A percentile compares a stretch with the other conserved stretches of the same genome.
Conservation (phyloP, 2,329 filamentous ascomycete species). For the Aquanectria penicillioides region DNA sequence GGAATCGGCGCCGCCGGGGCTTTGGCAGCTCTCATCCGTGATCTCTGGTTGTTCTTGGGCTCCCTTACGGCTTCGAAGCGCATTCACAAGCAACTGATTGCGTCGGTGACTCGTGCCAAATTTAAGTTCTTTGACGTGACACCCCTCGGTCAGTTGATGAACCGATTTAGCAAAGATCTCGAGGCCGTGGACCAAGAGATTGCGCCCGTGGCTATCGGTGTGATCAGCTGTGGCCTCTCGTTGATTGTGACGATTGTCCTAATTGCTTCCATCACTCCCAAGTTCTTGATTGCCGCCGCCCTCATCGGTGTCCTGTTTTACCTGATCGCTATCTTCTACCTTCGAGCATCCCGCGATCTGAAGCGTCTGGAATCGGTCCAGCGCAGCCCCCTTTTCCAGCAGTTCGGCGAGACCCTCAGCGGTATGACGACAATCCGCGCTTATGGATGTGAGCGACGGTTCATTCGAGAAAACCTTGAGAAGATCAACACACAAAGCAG, state of each 20-base stretch:
- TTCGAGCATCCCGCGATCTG: slow-evolving; percentile 91
- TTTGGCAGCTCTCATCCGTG: slow-evolving; percentile 81
- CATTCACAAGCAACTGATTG: slow-evolving; percentile 83
- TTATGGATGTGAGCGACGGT: slow-evolving; percentile 92
- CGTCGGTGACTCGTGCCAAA: slow-evolving; percentile 83
- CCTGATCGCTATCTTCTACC: slow-evolving; percentile 85
- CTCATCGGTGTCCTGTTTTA: slow-evolving; percentile 89
- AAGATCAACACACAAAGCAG: slow-evolving; percentile 92
- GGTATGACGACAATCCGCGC: slow-evolving; percentile 97
- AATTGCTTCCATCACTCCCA: slow-evolving; percentile 89
- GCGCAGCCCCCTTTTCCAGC: slow-evolving; percentile 94
- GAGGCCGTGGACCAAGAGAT: slow-evolving; percentile 97
- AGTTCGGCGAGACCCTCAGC: slow-evolving; percentile 94
- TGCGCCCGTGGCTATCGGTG: slow-evolving; percentile 85
- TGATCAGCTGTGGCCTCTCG: slow-evolving; percentile 70
- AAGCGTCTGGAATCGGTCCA: slow-evolving; percentile 96
- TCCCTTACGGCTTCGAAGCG: slow-evolving; percentile 88
- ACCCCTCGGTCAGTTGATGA: slow-evolving; percentile 95
- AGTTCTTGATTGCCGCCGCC: slow-evolving; percentile 85
- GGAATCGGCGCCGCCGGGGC: slow-evolving; percentile 82
- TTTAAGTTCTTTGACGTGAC: slow-evolving; percentile 99
- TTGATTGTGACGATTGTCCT: slow-evolving; percentile 87
- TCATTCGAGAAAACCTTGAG: slow-evolving; percentile 88
- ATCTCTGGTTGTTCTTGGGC: slow-evolving; percentile 91
- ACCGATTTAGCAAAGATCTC: slow-evolving; percentile 97